Evolutionary conservation across 2,329 filamentous ascomycete species (phyloP).

Genomic region (Colletotrichum sansevieriae): DNA sequence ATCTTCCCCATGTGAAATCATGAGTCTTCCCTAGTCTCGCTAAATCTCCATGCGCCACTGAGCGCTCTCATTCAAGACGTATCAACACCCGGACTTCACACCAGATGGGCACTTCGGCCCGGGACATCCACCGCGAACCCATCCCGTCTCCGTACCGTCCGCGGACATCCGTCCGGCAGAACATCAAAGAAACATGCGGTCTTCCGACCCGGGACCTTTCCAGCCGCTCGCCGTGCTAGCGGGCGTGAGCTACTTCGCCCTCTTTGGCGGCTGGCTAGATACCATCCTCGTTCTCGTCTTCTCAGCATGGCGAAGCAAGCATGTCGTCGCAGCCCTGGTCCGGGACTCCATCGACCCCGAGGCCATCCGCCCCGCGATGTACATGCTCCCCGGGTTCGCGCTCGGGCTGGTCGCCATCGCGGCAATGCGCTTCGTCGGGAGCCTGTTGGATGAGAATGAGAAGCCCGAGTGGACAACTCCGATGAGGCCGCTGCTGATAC

Average conservation of each 20-base stretch:
- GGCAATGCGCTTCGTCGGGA: conserved; percentile 3
- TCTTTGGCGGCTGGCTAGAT: conserved; percentile 45
- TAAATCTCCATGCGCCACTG: not conserved
- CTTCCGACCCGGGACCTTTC: conserved; percentile 27
- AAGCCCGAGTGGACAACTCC: conserved; percentile 44
- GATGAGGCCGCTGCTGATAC: conserved; percentile 68
- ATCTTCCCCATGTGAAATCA: not conserved
- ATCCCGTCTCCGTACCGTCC: not conserved
- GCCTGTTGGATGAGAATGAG: not conserved
- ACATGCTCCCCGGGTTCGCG: conserved; percentile 22
- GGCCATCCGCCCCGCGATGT: not conserved
- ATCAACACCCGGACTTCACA: too few species aligned
- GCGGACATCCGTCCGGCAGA: not conserved
- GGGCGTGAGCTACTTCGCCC: conserved; percentile 42
- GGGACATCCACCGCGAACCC: not conserved
- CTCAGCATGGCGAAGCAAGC: conserved; percentile 42
- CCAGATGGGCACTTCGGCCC: too few species aligned
- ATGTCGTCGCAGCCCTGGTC: conserved; percentile 5
- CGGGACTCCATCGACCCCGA: conserved; percentile 6
- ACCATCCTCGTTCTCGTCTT: conserved; percentile 45
- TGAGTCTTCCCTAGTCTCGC: conserved; percentile 35
- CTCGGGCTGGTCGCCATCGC: conserved; percentile 27
- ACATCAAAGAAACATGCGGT: conserved; percentile 9
- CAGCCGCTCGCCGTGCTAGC: conserved; percentile 35
- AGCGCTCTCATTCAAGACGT: not conserved